These are phyloP conservation scores for Phytomonas sp. DNA, from an alignment of 208 protist genomes.

Conservation along the genomic window DNA sequence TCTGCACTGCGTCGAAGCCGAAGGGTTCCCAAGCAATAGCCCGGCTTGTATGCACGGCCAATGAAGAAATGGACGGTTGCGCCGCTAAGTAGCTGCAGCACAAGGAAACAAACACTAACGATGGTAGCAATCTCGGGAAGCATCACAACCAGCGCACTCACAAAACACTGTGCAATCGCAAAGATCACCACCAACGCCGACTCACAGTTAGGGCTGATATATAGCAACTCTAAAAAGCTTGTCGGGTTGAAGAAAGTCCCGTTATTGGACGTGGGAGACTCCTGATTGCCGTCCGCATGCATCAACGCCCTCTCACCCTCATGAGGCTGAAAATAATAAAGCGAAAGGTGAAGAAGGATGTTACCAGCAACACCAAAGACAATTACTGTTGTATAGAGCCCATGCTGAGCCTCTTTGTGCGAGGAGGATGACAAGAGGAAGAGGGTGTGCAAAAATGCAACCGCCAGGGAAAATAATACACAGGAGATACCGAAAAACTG, in stretches of 20 bases:
- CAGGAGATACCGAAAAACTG: slow-evolving; percentile 54
- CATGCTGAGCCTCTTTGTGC: slow-evolving; percentile 17
- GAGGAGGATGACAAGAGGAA: not conserved
- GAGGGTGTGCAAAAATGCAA: slow-evolving; percentile 1
- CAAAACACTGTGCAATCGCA: slow-evolving; percentile 23
- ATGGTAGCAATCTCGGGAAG: slow-evolving; percentile 16
- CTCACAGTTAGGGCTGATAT: slow-evolving; percentile 51
- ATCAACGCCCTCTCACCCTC: not conserved
- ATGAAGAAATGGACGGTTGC: slow-evolving; percentile 40
- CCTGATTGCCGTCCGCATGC: not conserved
- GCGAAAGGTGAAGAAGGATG: slow-evolving; percentile 40
- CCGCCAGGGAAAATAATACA: slow-evolving; percentile 19
- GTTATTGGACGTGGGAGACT: not conserved
- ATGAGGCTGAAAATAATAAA: slow-evolving; percentile 36
- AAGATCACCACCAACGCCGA: slow-evolving; percentile 40
- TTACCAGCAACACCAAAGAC: slow-evolving; percentile 39
- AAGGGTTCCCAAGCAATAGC: slow-evolving; percentile 22
- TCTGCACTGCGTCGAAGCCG: slow-evolving; percentile 21
- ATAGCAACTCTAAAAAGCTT: slow-evolving; percentile 26
- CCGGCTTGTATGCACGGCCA: slow-evolving; percentile 23
- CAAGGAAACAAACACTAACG: slow-evolving; percentile 20
- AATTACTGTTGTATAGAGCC: slow-evolving; percentile 31
- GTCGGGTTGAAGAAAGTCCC: not conserved
- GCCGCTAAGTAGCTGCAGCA: slow-evolving; percentile 38
- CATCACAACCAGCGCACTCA: slow-evolving; percentile 21